A percentile compares a stretch with the other conserved stretches of the same genome.
Conservation (phyloP, 176 grass and related monocot genomes). For the Triticum urartu region DNA sequence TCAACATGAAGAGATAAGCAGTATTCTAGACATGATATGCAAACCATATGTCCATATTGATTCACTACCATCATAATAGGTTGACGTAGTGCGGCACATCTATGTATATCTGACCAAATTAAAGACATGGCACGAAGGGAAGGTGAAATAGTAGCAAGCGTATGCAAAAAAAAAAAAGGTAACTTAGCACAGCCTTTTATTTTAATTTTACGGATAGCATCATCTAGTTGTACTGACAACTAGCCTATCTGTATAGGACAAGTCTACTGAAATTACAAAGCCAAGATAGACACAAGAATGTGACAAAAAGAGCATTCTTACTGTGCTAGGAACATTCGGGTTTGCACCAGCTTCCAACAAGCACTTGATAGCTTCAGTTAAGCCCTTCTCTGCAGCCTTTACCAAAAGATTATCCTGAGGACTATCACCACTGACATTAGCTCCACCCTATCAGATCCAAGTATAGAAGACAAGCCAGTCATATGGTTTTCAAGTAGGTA, state of each 20-base stretch:
- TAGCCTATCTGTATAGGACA: background rate
- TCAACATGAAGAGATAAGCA: no score
- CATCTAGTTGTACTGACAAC: no score
- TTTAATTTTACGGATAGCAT: no score
- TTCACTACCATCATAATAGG: constrained; percentile 4
- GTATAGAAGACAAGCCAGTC: background rate
- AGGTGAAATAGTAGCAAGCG: background rate
- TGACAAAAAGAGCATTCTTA: background rate
- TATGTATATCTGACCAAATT: background rate
- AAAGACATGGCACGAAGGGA: background rate
- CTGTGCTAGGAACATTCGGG: no score
- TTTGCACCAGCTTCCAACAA: no score
- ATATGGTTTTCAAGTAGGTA: background rate
- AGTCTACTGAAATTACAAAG: background rate
- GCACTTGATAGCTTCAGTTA: background rate
- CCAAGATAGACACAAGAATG: background rate
- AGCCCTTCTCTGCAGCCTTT: background rate
- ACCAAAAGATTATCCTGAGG: background rate
- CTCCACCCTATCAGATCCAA: background rate
- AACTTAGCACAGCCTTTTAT: no score
- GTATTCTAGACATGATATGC: background rate
- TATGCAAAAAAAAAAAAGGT: background rate
- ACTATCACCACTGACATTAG: background rate
- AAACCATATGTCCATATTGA: background rate
- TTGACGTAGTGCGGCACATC: background rate